Percentiles rank a stretch among this genome's conserved stretches.
Conservation (phyloP, 2,329 filamentous ascomycete genomes). For the Penicillium sp. region DNA sequence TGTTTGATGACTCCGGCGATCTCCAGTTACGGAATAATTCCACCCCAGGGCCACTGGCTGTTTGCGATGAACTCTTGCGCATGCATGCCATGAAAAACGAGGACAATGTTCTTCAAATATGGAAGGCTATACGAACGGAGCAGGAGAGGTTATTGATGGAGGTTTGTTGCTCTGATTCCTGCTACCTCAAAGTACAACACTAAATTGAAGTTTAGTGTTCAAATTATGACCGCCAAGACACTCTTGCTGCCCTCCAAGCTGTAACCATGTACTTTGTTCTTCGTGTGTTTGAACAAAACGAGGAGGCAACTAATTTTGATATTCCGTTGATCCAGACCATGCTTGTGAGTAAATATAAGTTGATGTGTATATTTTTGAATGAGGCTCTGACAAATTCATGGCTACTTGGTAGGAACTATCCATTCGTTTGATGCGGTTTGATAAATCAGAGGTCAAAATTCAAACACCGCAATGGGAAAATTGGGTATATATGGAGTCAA, state of each 20-base stretch:
- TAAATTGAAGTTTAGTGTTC: neutral
- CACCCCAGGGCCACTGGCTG: slow-evolving; percentile 4
- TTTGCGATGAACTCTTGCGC: slow-evolving; percentile 5
- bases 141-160: slow-evolving; percentile 4
- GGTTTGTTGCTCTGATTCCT: neutral
- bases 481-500: slow-evolving; percentile 3
- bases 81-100: slow-evolving; percentile 5
- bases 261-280: slow-evolving; percentile 8
- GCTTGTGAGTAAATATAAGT: neutral
- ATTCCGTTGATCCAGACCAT: slow-evolving; percentile 7
- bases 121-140: slow-evolving; percentile 6
- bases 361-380: neutral
- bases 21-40: neutral
- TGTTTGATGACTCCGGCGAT: neutral
- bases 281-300: slow-evolving; percentile 5
- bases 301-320: slow-evolving; percentile 9
- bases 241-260: slow-evolving; percentile 8
- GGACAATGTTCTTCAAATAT: slow-evolving; percentile 7
- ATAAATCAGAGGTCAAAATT: neutral
- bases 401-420: slow-evolving; percentile 1
- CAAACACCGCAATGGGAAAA: neutral
- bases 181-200: neutral
- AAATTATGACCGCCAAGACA: neutral
- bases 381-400: neutral
- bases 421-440: neutral